Conservation (phyloP, 306 rosid genomes). For the Ammopiptanthus mongolicus region DNA sequence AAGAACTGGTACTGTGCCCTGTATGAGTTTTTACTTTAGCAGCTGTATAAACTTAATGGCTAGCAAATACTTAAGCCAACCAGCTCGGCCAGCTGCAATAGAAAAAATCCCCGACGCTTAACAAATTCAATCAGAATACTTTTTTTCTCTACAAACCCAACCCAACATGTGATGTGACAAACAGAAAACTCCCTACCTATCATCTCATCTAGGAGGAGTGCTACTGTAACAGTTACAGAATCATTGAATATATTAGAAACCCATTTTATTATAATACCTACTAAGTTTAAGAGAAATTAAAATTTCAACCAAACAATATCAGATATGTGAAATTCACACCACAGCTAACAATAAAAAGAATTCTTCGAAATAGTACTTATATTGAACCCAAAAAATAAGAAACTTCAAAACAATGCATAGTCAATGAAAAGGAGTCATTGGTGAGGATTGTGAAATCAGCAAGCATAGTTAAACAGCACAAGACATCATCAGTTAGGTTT, state of each 20-base stretch:
- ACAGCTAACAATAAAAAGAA: not conserved
- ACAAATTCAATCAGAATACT: not conserved
- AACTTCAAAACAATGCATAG: not conserved
- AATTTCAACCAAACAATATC: not conserved
- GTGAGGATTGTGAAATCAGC: conserved; percentile 1
- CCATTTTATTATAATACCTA: not conserved
- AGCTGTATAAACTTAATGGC: conserved; percentile 57
- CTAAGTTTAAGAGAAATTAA: not conserved
- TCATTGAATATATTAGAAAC: not conserved
- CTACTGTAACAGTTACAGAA: not conserved
- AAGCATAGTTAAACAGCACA: not conserved
- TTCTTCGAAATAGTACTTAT: not conserved
- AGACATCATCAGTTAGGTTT: not conserved
- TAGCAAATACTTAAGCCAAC: conserved; percentile 49
- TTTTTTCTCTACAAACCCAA: too few species aligned
- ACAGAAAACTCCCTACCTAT: not conserved
- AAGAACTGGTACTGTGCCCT: conserved; percentile 53
- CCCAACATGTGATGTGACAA: not conserved
- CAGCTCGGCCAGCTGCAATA: conserved; percentile 85
- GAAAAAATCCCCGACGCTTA: not conserved
- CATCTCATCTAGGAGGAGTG: not conserved
- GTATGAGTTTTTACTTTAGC: conserved; percentile 32
- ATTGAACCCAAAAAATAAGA: not conserved
- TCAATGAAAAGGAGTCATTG: not conserved
- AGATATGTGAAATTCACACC: not conserved